A percentile compares a stretch with the other conserved stretches of the same genome.
phyloP scores from a whole-genome alignment of 202 grass and related monocot genomes.

The Musa balbisiana region DNA sequence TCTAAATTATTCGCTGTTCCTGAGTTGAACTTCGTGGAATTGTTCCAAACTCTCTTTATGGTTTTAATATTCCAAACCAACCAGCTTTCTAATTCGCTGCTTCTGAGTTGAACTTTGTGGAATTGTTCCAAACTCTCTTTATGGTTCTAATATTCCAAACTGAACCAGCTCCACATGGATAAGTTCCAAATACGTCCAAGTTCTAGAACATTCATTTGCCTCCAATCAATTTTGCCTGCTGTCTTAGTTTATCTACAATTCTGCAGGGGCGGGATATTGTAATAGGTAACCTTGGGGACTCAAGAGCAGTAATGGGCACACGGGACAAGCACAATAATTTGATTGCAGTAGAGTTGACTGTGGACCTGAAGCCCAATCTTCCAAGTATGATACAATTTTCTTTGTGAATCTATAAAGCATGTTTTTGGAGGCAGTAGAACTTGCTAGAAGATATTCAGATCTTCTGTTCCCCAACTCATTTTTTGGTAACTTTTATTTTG shows the following conservation, averaged over 20 bases:
- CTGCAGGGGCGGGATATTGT: constrained; percentile 83
- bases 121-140: not conserved
- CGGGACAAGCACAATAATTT: constrained; percentile 77
- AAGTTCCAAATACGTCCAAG: not conserved
- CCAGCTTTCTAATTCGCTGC: not conserved
- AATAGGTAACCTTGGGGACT: constrained; percentile 97
- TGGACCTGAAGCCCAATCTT: constrained; percentile 97
- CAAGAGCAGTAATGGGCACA: constrained; percentile 91
- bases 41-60: not conserved
- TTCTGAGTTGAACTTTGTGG: not conserved
- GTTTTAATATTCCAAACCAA: constrained; percentile 1
- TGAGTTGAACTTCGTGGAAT: not conserved
- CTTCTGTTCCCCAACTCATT: not conserved
- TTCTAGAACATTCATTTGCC: constrained; percentile 1
- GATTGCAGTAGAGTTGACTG: constrained; percentile 85
- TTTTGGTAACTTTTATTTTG: no score
- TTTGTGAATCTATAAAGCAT: not conserved
- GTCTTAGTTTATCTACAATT: constrained; percentile 20
- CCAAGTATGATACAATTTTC: constrained; percentile 46
- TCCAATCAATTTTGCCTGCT: not conserved
- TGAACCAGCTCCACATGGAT: not conserved
- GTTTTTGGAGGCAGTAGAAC: not conserved
- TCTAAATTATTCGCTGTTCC: not conserved
- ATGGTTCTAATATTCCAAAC: constrained; percentile 1
- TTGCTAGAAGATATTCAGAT: not conserved